Evolutionary conservation across 1,284 basidiomycete genomes (phyloP).

Genomic region (Phaffia rhodozyma): DNA sequence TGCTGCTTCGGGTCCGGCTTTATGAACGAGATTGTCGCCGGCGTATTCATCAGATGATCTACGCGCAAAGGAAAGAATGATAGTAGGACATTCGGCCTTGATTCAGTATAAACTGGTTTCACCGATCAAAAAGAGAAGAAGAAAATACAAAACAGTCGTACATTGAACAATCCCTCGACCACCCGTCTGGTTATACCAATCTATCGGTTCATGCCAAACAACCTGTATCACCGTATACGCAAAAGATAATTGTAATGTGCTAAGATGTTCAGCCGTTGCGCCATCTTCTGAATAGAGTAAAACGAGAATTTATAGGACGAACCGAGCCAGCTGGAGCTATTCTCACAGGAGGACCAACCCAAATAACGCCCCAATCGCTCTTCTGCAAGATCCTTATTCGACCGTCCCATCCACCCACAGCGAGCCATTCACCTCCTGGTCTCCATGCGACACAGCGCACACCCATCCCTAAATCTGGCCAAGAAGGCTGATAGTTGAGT

Average conservation of each 20-base stretch:
- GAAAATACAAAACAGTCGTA: constrained; percentile 27
- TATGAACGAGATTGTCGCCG: constrained; percentile 42
- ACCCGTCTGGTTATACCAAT: constrained; percentile 65
- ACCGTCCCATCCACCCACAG: constrained; percentile 70
- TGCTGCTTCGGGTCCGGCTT: constrained; percentile 48
- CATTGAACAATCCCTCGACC: constrained; percentile 72
- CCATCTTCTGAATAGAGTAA: neutral
- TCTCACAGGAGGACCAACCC: constrained; percentile 49
- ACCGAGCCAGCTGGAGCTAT: constrained; percentile 46
- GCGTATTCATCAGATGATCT: constrained; percentile 55
- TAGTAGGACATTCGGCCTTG: neutral
- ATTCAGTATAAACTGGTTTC: no score
- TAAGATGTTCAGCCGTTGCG: neutral
- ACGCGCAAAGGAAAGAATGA: neutral
- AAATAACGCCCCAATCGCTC: constrained; percentile 62
- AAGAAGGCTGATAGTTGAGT: constrained; percentile 16
- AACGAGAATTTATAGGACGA: constrained; percentile 27
- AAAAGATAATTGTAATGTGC: neutral
- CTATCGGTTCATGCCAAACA: constrained; percentile 65
- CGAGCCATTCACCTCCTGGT: constrained; percentile 63
- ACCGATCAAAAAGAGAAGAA: neutral
- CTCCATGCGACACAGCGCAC: constrained; percentile 66
- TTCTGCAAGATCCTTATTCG: constrained; percentile 66
- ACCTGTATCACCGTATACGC: constrained; percentile 36
- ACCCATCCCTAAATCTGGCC: constrained; percentile 61